Evolutionary conservation across 2,329 filamentous ascomycete genomes (phyloP).

Genomic region (Fusarium secorum): DNA sequence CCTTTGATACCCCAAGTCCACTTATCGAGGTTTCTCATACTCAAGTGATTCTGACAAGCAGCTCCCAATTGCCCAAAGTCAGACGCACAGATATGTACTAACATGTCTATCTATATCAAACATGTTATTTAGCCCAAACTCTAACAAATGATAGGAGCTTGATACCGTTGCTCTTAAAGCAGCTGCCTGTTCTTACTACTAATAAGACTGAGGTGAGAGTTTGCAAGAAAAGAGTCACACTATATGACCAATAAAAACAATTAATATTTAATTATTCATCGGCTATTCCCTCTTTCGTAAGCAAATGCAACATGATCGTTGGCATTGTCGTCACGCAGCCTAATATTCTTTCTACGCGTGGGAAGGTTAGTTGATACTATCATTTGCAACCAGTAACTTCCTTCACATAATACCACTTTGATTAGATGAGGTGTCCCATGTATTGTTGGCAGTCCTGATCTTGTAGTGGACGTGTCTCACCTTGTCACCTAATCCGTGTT

Average conservation of each 20-base stretch:
- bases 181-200: constrained; percentile 3
- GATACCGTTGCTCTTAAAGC: neutral
- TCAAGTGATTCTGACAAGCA: neutral
- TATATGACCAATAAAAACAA: neutral
- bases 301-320: neutral
- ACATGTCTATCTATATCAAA: neutral
- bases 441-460: neutral
- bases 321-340: neutral
- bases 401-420: neutral
- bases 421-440: neutral
- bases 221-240: neutral
- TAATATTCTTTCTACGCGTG: neutral
- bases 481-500: neutral
- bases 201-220: neutral
- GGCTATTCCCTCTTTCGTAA: constrained; percentile 1
- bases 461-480: neutral
- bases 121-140: neutral
- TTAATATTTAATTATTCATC: neutral
- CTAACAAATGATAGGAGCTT: neutral
- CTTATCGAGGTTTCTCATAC: neutral
- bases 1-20: neutral
- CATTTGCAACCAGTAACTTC: neutral
- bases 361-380: neutral
- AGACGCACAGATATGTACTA: neutral
- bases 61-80: neutral